Base-by-base conservation (phyloP, 2,329 filamentous ascomycete species). In the Aspergillus terreus region DNA sequence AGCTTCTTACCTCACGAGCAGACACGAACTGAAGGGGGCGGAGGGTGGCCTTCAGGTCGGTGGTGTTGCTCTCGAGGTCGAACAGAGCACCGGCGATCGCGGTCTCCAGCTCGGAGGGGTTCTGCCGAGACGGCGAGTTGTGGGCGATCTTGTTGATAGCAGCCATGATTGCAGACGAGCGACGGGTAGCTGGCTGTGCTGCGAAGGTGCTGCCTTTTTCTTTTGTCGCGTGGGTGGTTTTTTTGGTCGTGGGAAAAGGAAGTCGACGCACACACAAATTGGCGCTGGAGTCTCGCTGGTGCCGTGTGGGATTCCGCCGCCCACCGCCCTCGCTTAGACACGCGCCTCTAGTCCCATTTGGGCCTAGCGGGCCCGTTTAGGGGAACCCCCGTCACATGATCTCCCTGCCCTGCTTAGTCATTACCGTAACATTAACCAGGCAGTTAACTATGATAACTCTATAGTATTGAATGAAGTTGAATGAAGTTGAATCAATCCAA, bases 31-130 rank as follows among this genome's bases (percentile, higher is more conserved):
- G 94, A 80, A 99, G 87, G 78, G 94, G 94, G 75, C 94, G 88
- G 75, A 99, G 88, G 69, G 91, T 88, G 73, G 84, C 85, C 88
- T 92, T 95, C 81, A 99, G 89, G 81, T 99, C 94, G 77, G 91
- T 83, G 74, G 94, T 96, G 87, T 96, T 96, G 82, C 86, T 92
- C 90, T 99, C 94, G 80, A 99, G 90, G 75, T 99, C 94, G 83
- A 88, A 95, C 65, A 99, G 90, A 81, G 94, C 94, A 80, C 87
- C 88, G 76, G 94, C 94, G 77, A 99, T 95, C 84, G 82, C 90
- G 78, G 84, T 86, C 90, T 99, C 94, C 70, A 97, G 87, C 87
- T 99, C 94, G 67, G 90, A 95, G 68, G 94, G 94, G 81, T 87
- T 95, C 78, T 88, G 84, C 83, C 90, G 86, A 80, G 92, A 96